Conservation (phyloP, 2,329 filamentous ascomycete genomes). For the Nannizziopsis arthrosporioides region DNA sequence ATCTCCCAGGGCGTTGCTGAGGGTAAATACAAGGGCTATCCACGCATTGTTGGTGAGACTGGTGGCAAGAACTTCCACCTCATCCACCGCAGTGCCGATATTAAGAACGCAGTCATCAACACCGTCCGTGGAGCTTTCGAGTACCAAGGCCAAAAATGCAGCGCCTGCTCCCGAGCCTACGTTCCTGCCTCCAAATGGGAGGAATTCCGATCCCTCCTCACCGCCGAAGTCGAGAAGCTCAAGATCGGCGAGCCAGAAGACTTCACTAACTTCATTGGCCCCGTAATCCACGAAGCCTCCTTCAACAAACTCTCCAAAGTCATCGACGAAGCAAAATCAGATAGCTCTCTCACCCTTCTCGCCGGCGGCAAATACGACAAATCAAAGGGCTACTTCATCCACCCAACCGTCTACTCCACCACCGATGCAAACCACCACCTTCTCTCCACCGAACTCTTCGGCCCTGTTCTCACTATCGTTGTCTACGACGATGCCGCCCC, state of each 20-base stretch:
- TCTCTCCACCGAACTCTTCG: slow-evolving; percentile 69
- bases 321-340: slow-evolving; percentile 72
- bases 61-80: slow-evolving; percentile 92
- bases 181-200: slow-evolving; percentile 64
- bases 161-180: slow-evolving; percentile 69
- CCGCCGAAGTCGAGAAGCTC: slow-evolving; percentile 57
- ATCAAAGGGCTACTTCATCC: slow-evolving; percentile 68
- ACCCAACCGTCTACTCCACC: slow-evolving; percentile 71
- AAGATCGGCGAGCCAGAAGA: slow-evolving; percentile 59
- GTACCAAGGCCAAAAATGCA: slow-evolving; percentile 87
- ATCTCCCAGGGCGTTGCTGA: slow-evolving; percentile 73
- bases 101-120: slow-evolving; percentile 67
- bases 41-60: slow-evolving; percentile 79
- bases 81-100: slow-evolving; percentile 63
- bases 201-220: slow-evolving; percentile 55
- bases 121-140: slow-evolving; percentile 81
- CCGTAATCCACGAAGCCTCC: slow-evolving; percentile 69
- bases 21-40: slow-evolving; percentile 73
- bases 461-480: slow-evolving; percentile 61
- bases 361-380: slow-evolving; percentile 67
- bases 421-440: slow-evolving; percentile 62
- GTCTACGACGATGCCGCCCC: slow-evolving; percentile 67
- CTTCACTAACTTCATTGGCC: slow-evolving; percentile 70
- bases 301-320: slow-evolving; percentile 69
- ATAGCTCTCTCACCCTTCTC: slow-evolving; percentile 59